Conservation (phyloP, 2,329 filamentous ascomycete species). For the Talaromyces sp. region DNA sequence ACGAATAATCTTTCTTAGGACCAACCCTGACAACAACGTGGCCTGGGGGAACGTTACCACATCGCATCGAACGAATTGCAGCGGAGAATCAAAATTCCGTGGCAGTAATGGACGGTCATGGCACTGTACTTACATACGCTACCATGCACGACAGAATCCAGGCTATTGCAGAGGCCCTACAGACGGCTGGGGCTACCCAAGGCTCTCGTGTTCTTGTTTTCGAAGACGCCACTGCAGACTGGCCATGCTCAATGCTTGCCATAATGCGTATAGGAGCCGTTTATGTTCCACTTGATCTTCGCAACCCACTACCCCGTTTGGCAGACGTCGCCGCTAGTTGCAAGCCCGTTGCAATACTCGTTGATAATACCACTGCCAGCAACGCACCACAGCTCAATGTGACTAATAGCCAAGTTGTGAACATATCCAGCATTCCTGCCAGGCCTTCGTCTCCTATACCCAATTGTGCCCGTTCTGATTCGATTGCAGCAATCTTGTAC, state of each 20-base stretch:
- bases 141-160: background rate
- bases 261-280: conserved; percentile 38
- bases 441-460: conserved; percentile 23
- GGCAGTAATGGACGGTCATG: background rate
- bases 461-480: background rate
- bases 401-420: conserved; percentile 24
- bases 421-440: background rate
- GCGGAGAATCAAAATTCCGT: background rate
- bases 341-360: background rate
- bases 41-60: background rate
- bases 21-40: background rate
- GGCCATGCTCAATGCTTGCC: conserved; percentile 25
- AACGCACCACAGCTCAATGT: background rate
- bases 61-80: background rate
- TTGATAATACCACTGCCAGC: background rate
- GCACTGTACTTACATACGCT: background rate
- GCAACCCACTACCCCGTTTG: conserved; percentile 31
- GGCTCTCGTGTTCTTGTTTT: background rate
- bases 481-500: conserved; percentile 26
- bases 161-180: background rate
- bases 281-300: conserved; percentile 41
- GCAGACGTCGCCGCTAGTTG: conserved; percentile 3
- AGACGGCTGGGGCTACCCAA: background rate
- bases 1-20: background rate
- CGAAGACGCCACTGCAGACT: background rate